Percentiles rank a stretch among this genome's conserved stretches.
Evolutionary conservation across 2,329 filamentous ascomycete species (phyloP).

Genomic region (Colletotrichum sp.): DNA sequence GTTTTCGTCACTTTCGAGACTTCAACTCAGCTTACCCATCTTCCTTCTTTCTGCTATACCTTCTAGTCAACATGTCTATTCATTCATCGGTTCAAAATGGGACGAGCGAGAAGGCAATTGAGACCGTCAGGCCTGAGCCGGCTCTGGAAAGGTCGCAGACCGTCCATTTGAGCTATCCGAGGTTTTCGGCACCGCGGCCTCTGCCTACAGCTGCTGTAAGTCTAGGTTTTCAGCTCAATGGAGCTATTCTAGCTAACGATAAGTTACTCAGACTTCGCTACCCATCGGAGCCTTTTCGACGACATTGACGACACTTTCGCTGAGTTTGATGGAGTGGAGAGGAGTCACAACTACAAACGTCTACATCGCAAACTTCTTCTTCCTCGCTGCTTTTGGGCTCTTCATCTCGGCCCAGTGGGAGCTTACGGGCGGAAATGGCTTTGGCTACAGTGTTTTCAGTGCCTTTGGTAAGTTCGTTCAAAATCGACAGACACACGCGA

Average conservation of each 20-base stretch:
- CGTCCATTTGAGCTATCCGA: neutral
- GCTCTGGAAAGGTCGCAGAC: neutral
- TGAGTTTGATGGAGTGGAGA: slow-evolving; percentile 60
- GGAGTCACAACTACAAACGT: slow-evolving; percentile 55
- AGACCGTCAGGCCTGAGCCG: neutral
- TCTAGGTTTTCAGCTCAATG: neutral
- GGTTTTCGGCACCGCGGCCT: neutral
- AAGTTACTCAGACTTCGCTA: slow-evolving; percentile 42
- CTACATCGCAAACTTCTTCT: slow-evolving; percentile 61
- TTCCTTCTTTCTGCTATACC: neutral
- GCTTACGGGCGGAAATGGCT: slow-evolving; percentile 54
- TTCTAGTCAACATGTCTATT: neutral
- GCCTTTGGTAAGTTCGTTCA: slow-evolving; percentile 47
- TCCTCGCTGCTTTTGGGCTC: slow-evolving; percentile 52
- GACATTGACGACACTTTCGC: slow-evolving; percentile 56
- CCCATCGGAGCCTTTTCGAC: slow-evolving; percentile 59
- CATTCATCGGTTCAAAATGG: neutral
- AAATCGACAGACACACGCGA: neutral
- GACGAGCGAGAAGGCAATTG: neutral
- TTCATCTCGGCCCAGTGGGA: slow-evolving; percentile 62
- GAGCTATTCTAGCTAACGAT: neutral
- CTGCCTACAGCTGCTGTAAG: slow-evolving; percentile 12
- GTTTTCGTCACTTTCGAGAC: neutral
- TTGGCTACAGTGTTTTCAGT: slow-evolving; percentile 57
- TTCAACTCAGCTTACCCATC: neutral